phyloP scores from a whole-genome alignment of 495 filamentous ascomycete species.

The Tuber brumale region DNA sequence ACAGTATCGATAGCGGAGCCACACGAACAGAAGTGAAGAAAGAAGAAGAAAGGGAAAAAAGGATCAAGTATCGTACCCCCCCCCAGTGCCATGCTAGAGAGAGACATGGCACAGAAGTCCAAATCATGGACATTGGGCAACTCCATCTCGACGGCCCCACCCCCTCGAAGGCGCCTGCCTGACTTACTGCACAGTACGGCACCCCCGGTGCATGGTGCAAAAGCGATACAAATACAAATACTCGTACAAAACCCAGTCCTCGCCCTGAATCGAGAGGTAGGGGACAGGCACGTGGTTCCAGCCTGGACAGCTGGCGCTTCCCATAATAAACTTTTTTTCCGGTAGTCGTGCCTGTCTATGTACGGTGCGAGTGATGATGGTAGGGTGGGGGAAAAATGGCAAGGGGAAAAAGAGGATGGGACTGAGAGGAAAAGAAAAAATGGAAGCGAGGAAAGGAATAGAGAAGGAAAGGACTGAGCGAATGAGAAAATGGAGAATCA shows the following conservation, averaged over 20 bases:
- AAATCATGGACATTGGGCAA: background rate
- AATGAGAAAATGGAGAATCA: constrained; percentile 20
- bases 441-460: constrained; percentile 16
- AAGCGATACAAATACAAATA: background rate
- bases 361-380: constrained; percentile 19
- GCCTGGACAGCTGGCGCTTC: constrained; percentile 1
- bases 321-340: background rate
- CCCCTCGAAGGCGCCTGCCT: background rate
- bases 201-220: background rate
- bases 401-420: background rate
- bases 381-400: constrained; percentile 19
- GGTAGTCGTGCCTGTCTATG: constrained; percentile 14
- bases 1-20: background rate
- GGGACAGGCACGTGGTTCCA: constrained; percentile 1
- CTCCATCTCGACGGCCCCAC: background rate
- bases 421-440: background rate
- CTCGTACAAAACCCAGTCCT: background rate
- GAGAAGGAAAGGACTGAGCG: constrained; percentile 22
- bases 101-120: background rate
- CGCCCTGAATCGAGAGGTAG: constrained; percentile 1
- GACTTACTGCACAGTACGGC: background rate
- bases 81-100: background rate
- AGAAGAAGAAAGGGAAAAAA: background rate
- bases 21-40: background rate
- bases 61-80: background rate